Conservation (phyloP, 306 rosid species). For the Bauhinia variegata region DNA sequence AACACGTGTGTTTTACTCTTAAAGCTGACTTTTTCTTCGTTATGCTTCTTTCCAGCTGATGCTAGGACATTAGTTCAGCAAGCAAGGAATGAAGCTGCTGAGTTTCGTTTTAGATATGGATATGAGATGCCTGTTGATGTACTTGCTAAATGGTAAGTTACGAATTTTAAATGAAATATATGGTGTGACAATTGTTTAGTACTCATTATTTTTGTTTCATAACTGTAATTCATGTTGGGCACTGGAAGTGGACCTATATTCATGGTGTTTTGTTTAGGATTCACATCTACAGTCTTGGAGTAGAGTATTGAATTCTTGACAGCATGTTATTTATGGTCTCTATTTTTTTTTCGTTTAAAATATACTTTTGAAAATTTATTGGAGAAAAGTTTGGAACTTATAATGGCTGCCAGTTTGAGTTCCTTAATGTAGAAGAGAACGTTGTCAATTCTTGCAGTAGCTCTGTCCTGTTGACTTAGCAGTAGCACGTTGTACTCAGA, state of each 20-base stretch:
- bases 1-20: background rate
- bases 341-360: no score
- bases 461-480: no score
- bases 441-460: background rate
- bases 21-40: slow-evolving; percentile 36
- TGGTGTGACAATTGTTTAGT: slow-evolving; percentile 10
- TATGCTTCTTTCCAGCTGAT: slow-evolving; percentile 70
- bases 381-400: no score
- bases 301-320: background rate
- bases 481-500: no score
- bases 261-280: background rate
- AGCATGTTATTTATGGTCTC: background rate
- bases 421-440: background rate
- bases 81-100: slow-evolving; percentile 99
- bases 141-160: slow-evolving; percentile 74
- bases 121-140: slow-evolving; percentile 97
- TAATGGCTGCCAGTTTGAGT: no score
- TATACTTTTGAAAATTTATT: no score
- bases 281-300: background rate
- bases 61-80: slow-evolving; percentile 95
- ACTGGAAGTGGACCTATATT: background rate
- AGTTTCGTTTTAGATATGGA: slow-evolving; percentile 89
- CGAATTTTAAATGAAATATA: slow-evolving; percentile 5
- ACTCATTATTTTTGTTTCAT: slow-evolving; percentile 11
- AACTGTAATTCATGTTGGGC: slow-evolving; percentile 4